A percentile compares a stretch with the other conserved stretches of the same genome.
These are phyloP conservation scores for Malus hybrid DNA, from an alignment of 331 rosid genomes.

Conservation along the genomic window DNA sequence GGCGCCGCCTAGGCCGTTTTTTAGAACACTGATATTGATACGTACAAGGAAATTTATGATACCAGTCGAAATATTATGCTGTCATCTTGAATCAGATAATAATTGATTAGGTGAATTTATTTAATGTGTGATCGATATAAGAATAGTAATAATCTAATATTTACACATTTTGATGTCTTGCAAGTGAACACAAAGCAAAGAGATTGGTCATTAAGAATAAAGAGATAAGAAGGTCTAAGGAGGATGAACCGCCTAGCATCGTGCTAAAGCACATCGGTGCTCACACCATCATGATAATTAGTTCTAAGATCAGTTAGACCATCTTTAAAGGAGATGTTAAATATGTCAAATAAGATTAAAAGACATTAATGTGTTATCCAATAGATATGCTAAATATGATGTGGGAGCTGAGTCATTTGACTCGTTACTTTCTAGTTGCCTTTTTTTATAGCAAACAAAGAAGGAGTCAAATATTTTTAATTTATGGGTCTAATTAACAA, in stretches of 20 bases:
- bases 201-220: not conserved
- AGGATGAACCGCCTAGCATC: not conserved
- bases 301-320: not conserved
- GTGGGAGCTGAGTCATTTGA: too few relatives aligned
- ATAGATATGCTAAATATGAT: too few relatives aligned
- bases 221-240: not conserved
- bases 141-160: not conserved
- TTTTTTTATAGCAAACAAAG: too few relatives aligned
- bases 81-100: not conserved
- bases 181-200: not conserved
- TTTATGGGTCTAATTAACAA: too few relatives aligned
- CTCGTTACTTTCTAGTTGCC: too few relatives aligned
- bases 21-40: too few relatives aligned
- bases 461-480: too few relatives aligned
- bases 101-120: not conserved
- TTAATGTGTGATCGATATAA: not conserved
- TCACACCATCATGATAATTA: not conserved
- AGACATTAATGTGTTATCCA: accelerated
- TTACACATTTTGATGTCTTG: not conserved
- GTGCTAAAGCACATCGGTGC: not conserved
- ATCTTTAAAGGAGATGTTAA: accelerated
- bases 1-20: too few relatives aligned
- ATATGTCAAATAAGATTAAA: too few relatives aligned
- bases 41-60: too few relatives aligned
- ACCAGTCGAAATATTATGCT: not conserved